Evolutionary conservation across 2,329 filamentous ascomycete species (phyloP), one percentile per base, ranked within the genome.

Genomic region (Didymella exigua): DNA sequence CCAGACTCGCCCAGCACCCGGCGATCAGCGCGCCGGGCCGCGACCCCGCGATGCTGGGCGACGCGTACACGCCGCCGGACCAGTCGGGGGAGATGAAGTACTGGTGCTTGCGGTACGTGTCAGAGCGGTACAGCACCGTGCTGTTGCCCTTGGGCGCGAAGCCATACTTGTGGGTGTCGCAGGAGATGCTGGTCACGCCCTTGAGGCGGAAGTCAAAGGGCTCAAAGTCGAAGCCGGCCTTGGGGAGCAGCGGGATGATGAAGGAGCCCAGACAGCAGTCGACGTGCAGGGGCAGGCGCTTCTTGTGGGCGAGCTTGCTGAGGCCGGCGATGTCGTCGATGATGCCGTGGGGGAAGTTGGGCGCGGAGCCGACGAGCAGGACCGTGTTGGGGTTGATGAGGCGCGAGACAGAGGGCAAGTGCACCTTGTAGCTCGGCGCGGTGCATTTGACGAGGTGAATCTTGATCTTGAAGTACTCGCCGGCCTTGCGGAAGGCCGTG

Each of bases 131-230:
- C 36, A 99, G 83, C 13, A 96, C 83, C 1, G 92, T 95, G 47
- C 89, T 95, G 82, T 96, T 99, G 64, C 95, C 95, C 80, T 99
- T 99, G 48, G 95, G 95, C 1, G 95, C 95, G 72, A 99, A 99
- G 31, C 95, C 95, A 74, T 99, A 99, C 76, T 99, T 99, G 84
- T 99, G 95, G 2, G 95, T 99, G 75, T 99, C 95, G 75, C 93
- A 96, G 63, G 88, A 92, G 75, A 99, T 98, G 75, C 89, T 93
- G 3, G 93, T 97, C 31, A 99, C 95, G 66, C 95, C 95, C 64
- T 90, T 91, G 55, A 96, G 86, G 51, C 90, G 87, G 84, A 99
- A 99, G 76, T 99, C 95, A 72, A 98, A 98, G 5, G 86, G 87
- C 65, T 89, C 86, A 19, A 89, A 84, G 59, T 96, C 91, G 75